Conservation (phyloP, 2,329 filamentous ascomycete species). For the Botrytis squamosa region DNA sequence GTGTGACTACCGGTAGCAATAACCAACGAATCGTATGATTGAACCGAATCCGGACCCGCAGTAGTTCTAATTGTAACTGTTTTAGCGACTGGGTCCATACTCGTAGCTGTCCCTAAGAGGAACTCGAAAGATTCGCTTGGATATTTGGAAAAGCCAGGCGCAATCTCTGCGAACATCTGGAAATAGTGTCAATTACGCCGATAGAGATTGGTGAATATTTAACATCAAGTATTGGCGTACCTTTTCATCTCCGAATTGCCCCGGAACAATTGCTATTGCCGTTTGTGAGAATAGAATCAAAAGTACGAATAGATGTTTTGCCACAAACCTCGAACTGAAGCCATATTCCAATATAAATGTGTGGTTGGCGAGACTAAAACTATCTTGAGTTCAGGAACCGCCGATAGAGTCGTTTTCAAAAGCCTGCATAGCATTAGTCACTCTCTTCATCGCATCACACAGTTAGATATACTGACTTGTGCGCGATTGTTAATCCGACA, state of each 20-base stretch:
- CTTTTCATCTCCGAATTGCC: slow-evolving; percentile 46
- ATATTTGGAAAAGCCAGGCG: slow-evolving; percentile 50
- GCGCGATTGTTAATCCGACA: slow-evolving; percentile 50
- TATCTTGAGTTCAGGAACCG: slow-evolving; percentile 49
- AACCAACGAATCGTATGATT: slow-evolving; percentile 52
- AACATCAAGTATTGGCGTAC: slow-evolving; percentile 6
- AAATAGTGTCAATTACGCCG: not conserved
- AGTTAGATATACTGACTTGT: slow-evolving; percentile 41
- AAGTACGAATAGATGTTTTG: not conserved
- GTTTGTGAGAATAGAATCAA: not conserved
- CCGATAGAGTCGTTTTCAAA: slow-evolving; percentile 45
- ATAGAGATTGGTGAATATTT: too few relatives aligned
- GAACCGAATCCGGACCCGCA: slow-evolving; percentile 35
- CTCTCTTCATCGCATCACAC: not conserved
- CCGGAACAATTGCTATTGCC: slow-evolving; percentile 41
- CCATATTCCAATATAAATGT: slow-evolving; percentile 52
- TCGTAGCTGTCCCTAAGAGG: slow-evolving; percentile 49
- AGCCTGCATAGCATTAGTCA: slow-evolving; percentile 35
- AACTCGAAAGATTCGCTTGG: slow-evolving; percentile 51
- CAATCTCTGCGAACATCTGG: slow-evolving; percentile 42
- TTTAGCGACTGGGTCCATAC: slow-evolving; percentile 45
- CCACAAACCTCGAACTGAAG: slow-evolving; percentile 44
- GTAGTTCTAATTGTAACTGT: slow-evolving; percentile 45
- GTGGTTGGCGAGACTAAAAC: slow-evolving; percentile 53
- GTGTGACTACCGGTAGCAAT: slow-evolving; percentile 54